phyloP scores from a whole-genome alignment of 2,329 filamentous ascomycete genomes.

The Orbilia quercus region DNA sequence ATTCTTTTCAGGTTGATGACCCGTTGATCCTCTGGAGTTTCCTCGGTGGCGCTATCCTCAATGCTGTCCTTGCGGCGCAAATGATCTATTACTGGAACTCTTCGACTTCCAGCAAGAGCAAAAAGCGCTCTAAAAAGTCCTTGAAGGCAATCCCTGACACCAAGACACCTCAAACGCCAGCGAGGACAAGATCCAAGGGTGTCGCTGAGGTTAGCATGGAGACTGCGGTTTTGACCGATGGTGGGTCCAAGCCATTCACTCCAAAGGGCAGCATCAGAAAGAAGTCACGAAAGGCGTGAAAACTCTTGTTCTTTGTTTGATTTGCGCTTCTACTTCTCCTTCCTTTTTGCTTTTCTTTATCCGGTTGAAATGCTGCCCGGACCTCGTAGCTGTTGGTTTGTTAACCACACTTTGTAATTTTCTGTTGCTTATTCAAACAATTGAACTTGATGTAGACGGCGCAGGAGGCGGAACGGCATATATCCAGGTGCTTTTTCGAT shows the following conservation, averaged over 20 bases:
- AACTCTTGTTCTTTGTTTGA: slow-evolving; percentile 5
- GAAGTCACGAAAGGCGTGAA: slow-evolving; percentile 48
- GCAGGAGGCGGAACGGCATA: background rate
- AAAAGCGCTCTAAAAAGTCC: slow-evolving; percentile 60
- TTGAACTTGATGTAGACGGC: slow-evolving; percentile 7
- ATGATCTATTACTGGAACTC: slow-evolving; percentile 97
- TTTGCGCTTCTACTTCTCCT: background rate
- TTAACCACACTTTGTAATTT: slow-evolving; percentile 4
- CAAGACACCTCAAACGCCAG: slow-evolving; percentile 47
- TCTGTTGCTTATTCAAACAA: slow-evolving; percentile 5
- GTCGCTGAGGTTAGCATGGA: slow-evolving; percentile 53
- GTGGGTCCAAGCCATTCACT: slow-evolving; percentile 37
- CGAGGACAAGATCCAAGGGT: slow-evolving; percentile 48
- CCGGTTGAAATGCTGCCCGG: background rate
- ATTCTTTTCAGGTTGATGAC: slow-evolving; percentile 75
- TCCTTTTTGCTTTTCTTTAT: slow-evolving; percentile 6
- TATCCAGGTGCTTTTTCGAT: background rate
- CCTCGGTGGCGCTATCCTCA: slow-evolving; percentile 89
- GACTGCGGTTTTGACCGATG: slow-evolving; percentile 49
- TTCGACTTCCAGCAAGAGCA: slow-evolving; percentile 57
- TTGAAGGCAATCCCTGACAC: slow-evolving; percentile 60
- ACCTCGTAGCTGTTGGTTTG: background rate
- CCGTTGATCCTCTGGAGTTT: slow-evolving; percentile 96
- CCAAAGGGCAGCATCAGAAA: slow-evolving; percentile 45
- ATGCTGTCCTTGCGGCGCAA: slow-evolving; percentile 84